Evolutionary conservation across 2,329 filamentous ascomycete species (phyloP).

Genomic region (Tolypocladium tundrense): DNA sequence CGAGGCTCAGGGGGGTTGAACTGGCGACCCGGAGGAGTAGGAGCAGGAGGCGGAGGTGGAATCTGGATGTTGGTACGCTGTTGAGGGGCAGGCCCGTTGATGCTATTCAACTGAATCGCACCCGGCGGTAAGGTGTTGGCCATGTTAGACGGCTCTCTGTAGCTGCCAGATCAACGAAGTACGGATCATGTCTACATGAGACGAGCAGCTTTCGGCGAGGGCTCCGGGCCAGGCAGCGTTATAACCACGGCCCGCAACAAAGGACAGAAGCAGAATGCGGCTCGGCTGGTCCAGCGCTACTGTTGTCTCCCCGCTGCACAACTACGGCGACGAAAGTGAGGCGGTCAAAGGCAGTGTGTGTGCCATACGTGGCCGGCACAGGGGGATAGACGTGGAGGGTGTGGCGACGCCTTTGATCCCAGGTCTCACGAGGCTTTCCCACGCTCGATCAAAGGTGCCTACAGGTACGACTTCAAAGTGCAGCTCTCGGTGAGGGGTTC

Average conservation of each 20-base stretch:
- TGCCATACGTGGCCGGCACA: constrained; percentile 1
- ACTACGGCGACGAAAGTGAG: not conserved
- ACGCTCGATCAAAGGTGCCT: not conserved
- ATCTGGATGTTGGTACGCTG: not conserved
- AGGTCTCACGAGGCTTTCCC: not conserved
- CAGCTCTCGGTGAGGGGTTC: not conserved
- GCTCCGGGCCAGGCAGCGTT: not conserved
- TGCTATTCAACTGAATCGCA: not conserved
- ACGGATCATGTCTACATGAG: not conserved
- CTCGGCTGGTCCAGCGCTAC: not conserved
- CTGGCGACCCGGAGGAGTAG: not conserved
- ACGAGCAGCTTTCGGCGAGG: not conserved
- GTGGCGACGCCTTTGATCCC: not conserved
- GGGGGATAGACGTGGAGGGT: not conserved
- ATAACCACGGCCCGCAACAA: not conserved
- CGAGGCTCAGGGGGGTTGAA: not conserved
- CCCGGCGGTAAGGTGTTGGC: not conserved
- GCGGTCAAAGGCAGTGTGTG: not conserved
- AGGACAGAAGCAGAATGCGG: not conserved
- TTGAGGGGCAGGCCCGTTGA: not conserved
- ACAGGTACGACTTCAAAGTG: not conserved
- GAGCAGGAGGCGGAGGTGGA: not conserved
- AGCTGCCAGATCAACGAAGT: not conserved
- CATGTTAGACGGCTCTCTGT: not conserved
- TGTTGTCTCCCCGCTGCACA: not conserved